Percentiles rank a stretch among this genome's conserved stretches.
Evolutionary conservation across 805 yeast species (phyloP).

Genomic region (Yamadazyma phyllophila): DNA sequence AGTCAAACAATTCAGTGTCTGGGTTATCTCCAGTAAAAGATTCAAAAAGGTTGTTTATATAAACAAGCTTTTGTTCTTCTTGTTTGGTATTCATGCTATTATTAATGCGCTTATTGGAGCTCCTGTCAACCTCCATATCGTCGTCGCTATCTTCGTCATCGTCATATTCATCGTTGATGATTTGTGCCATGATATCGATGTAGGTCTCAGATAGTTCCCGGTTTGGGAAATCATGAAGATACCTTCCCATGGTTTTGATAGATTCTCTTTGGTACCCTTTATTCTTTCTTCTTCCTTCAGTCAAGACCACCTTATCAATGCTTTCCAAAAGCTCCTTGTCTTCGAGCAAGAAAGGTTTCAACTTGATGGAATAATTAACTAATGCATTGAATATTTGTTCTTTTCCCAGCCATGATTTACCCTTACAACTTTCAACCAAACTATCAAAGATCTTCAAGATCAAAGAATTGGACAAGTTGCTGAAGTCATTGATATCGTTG

Average conservation of each 20-base stretch:
- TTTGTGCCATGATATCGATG: conserved; percentile 29
- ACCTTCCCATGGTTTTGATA: conserved; percentile 52
- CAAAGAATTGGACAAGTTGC: conserved; percentile 20
- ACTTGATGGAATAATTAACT: conserved; percentile 52
- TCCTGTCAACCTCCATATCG: conserved; percentile 21
- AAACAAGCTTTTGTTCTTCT: conserved; percentile 47
- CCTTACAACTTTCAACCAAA: conserved; percentile 60
- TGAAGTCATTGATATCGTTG: conserved; percentile 37
- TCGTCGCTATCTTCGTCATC: conserved; percentile 32
- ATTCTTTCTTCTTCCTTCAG: conserved; percentile 68
- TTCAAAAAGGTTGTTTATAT: conserved; percentile 35
- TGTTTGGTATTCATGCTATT: conserved; percentile 20
- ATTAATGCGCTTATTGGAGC: conserved; percentile 10
- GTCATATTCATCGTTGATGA: conserved; percentile 39
- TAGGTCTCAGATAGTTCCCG: conserved; percentile 39
- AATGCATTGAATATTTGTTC: conserved; percentile 72
- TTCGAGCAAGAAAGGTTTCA: conserved; percentile 31
- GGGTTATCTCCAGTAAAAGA: conserved; percentile 18
- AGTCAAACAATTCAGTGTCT: conserved; percentile 20
- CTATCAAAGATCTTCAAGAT: conserved; percentile 43
- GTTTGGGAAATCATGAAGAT: conserved; percentile 36
- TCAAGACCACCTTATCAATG: conserved; percentile 45
- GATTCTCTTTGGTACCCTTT: conserved; percentile 59
- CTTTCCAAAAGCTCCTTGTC: conserved; percentile 29
- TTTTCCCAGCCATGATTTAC: conserved; percentile 88